These are phyloP conservation scores for Berkeleyomyces basicola DNA, from an alignment of 2,329 filamentous ascomycete genomes.

Conservation along the genomic window DNA sequence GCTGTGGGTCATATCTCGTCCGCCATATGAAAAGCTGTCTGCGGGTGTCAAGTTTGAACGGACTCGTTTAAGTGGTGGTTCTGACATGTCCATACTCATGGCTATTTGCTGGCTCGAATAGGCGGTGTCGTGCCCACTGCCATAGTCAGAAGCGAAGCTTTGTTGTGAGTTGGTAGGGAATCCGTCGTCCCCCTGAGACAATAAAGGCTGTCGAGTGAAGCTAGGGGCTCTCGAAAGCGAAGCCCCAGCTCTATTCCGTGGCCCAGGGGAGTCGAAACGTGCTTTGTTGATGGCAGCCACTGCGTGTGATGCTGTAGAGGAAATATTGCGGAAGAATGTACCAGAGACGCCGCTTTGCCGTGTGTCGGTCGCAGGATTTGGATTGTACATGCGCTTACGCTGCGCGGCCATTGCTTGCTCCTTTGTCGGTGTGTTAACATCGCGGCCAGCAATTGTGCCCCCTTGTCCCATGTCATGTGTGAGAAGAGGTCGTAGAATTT, in stretches of 20 bases:
- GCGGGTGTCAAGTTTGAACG: conserved; percentile 37
- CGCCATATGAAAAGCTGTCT: conserved; percentile 38
- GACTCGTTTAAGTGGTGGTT: conserved; percentile 71
- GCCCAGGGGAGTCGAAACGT: conserved; percentile 72
- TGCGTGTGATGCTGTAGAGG: conserved; percentile 77
- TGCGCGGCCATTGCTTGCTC: conserved; percentile 96
- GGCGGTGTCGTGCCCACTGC: conserved; percentile 22
- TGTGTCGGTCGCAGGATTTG: conserved; percentile 43
- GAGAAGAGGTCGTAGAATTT: conserved; percentile 54
- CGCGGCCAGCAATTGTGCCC: conserved; percentile 51
- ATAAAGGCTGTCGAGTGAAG: conserved; percentile 54
- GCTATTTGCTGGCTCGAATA: conserved; percentile 20
- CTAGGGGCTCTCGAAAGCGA: conserved; percentile 33
- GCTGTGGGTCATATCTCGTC: conserved; percentile 26
- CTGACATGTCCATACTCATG: conserved; percentile 37
- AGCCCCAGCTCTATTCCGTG: conserved; percentile 32
- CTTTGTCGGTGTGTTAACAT: conserved; percentile 89
- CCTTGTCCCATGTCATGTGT: conserved; percentile 70
- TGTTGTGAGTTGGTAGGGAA: conserved; percentile 67
- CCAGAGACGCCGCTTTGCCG: conserved; percentile 53
- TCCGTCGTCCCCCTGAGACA: conserved; percentile 47
- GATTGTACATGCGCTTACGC: conserved; percentile 78
- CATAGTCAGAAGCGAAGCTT: conserved; percentile 62
- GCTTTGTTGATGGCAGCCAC: conserved; percentile 96
- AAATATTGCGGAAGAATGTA: conserved; percentile 96